Conservation (phyloP, 352 stramenopile genomes). For the Phytophthora pinifolia region DNA sequence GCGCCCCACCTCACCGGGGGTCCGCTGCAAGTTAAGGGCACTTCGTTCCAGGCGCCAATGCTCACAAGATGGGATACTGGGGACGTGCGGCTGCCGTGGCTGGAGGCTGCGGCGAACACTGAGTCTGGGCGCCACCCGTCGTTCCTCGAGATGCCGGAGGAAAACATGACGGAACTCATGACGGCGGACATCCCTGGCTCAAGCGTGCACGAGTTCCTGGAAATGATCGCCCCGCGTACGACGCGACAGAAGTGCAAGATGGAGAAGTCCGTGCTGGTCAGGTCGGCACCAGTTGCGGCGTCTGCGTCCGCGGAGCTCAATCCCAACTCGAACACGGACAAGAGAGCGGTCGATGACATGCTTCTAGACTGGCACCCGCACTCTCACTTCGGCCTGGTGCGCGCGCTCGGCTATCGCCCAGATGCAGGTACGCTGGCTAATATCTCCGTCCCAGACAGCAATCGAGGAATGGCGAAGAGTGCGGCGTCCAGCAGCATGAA, state of each 20-base stretch:
- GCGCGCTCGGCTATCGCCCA: conserved; percentile 52
- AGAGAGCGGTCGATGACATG: conserved; percentile 3
- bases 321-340: conserved; percentile 8
- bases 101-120: conserved; percentile 32
- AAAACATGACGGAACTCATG: conserved; percentile 54
- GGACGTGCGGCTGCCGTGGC: conserved; percentile 49
- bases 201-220: conserved; percentile 42
- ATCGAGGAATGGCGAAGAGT: conserved; percentile 3
- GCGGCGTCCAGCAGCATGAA: conserved; percentile 24
- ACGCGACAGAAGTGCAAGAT: conserved; percentile 29
- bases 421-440: conserved; percentile 10
- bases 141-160: conserved; percentile 51
- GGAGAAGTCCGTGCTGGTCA: conserved; percentile 3
- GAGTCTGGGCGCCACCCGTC: conserved; percentile 15
- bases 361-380: conserved; percentile 58
- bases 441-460: conserved; percentile 7
- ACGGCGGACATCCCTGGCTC: conserved; percentile 43
- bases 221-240: conserved; percentile 44
- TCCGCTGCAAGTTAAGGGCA: conserved; percentile 16
- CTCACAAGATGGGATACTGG: conserved; percentile 33
- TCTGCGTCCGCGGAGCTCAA: not conserved
- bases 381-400: conserved; percentile 50
- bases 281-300: conserved; percentile 20
- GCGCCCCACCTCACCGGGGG: conserved; percentile 17
- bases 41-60: conserved; percentile 47